phyloP scores from a whole-genome alignment of 306 rosid genomes.

The Begonia peltatifolia region DNA sequence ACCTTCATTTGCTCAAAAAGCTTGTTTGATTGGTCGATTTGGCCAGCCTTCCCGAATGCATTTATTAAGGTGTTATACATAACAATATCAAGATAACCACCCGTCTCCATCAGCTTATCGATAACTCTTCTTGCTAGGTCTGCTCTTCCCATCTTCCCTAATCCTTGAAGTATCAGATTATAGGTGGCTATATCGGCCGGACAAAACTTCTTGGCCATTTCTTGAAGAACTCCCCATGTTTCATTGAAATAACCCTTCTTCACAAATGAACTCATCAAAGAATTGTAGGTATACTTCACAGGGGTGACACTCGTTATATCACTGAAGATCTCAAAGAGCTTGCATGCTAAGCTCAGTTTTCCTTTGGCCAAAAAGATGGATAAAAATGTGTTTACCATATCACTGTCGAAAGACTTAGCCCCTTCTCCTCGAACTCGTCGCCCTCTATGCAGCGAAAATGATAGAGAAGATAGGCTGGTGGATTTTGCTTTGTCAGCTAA shows the following conservation, averaged over 20 bases:
- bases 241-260: constrained; percentile 77
- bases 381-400: constrained; percentile 82
- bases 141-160: constrained; percentile 90
- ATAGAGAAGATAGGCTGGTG: constrained; percentile 16
- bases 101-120: constrained; percentile 62
- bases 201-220: constrained; percentile 66
- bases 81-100: constrained; percentile 83
- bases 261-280: constrained; percentile 81
- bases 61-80: constrained; percentile 87
- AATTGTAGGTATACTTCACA: constrained; percentile 65
- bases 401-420: constrained; percentile 40
- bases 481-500: constrained; percentile 41
- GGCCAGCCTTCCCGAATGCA: constrained; percentile 78
- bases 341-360: constrained; percentile 75
- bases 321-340: constrained; percentile 72
- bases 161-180: constrained; percentile 81
- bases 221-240: constrained; percentile 57
- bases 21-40: constrained; percentile 56
- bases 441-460: constrained; percentile 35
- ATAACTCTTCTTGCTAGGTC: constrained; percentile 80
- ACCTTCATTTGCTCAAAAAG: constrained; percentile 68
- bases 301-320: constrained; percentile 48
- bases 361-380: constrained; percentile 83
- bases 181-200: constrained; percentile 83
- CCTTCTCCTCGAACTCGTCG: constrained; percentile 55